phyloP scores from a whole-genome alignment of 2,329 filamentous ascomycete genomes.

The Domatiomyces catenatus region DNA sequence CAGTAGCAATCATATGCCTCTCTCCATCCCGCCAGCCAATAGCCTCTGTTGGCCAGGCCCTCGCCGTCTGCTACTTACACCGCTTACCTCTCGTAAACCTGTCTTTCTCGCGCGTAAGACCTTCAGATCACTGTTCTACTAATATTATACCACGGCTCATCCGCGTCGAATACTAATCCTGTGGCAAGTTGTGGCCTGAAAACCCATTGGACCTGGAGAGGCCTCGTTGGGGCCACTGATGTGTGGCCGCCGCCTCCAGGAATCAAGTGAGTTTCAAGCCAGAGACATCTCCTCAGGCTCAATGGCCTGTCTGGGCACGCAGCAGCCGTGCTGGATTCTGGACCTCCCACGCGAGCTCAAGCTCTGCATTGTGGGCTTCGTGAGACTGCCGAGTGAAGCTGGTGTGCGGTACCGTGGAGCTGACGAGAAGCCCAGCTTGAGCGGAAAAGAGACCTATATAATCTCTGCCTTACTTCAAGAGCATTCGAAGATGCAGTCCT shows the following conservation, averaged over 20 bases:
- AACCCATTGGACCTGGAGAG: background rate
- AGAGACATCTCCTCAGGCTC: background rate
- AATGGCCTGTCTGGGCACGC: conserved; percentile 5
- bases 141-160: background rate
- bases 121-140: background rate
- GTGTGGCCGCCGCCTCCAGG: background rate
- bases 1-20: background rate
- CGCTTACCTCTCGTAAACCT: background rate
- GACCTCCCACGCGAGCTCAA: conserved; percentile 14
- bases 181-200: background rate
- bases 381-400: conserved; percentile 3
- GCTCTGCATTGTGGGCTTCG: conserved; percentile 14
- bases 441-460: conserved; percentile 14
- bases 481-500: conserved; percentile 13
- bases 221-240: background rate
- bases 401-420: background rate
- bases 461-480: conserved; percentile 15
- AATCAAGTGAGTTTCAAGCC: background rate
- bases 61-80: background rate
- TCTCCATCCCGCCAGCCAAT: too few species aligned
- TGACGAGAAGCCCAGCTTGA: conserved; percentile 7
- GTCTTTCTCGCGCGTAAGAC: background rate
- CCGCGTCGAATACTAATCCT: background rate
- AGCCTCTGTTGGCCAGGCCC: too few species aligned
- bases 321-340: conserved; percentile 12